Percentiles rank a stretch among this genome's conserved stretches.
These are phyloP conservation scores for Teratosphaeria pseudoeucalypti DNA, from an alignment of 2,329 filamentous ascomycete genomes.

Conservation along the genomic window DNA sequence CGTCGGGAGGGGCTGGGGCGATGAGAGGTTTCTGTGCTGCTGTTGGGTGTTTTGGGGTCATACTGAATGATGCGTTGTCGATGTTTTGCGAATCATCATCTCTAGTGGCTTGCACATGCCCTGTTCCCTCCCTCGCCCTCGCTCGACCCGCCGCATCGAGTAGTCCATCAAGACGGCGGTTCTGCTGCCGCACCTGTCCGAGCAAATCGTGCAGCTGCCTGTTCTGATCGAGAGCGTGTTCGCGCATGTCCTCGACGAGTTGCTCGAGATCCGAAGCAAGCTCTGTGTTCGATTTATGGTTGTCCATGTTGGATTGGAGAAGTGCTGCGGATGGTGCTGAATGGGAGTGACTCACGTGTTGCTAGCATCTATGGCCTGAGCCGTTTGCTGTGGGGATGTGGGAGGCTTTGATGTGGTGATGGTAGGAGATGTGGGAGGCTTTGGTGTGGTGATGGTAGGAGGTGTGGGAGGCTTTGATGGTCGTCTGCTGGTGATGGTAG, in stretches of 20 bases:
- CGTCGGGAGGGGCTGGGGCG: background rate
- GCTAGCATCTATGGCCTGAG: background rate
- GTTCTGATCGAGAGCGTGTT: background rate
- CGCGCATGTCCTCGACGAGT: background rate
- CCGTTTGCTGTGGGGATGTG: background rate
- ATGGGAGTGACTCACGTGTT: background rate
- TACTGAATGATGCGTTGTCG: no score
- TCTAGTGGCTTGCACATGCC: background rate
- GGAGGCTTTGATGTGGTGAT: background rate
- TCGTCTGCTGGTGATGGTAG: background rate
- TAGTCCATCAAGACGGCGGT: background rate
- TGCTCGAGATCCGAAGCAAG: background rate
- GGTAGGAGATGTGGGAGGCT: no score
- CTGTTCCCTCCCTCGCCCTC: background rate
- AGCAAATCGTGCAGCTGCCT: background rate
- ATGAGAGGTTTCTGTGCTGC: background rate
- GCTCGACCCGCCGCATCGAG: background rate
- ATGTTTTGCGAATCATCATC: background rate
- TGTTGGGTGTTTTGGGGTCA: background rate
- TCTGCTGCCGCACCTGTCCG: background rate
- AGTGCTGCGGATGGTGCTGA: background rate
- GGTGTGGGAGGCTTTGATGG: background rate
- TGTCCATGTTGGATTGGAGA: background rate
- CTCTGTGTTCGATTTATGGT: background rate
- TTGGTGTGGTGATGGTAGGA: no score